Evolutionary conservation across 257 asterid genomes (phyloP).

Genomic region (Nicotiana undulata): DNA sequence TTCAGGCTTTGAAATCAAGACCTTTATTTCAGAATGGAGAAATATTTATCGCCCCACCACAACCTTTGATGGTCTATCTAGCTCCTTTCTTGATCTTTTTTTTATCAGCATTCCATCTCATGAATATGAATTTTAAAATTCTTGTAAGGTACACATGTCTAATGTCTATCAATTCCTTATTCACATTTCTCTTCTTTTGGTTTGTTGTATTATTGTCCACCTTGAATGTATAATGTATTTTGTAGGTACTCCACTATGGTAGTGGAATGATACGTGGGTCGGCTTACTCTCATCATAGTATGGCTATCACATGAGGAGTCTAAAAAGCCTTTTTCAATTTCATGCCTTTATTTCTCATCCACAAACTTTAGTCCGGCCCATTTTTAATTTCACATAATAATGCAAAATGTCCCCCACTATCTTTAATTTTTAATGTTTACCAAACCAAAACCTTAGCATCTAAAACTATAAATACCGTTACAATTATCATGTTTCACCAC

Average conservation of each 20-base stretch:
- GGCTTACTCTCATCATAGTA: neutral
- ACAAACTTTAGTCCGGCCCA: neutral
- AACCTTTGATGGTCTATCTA: neutral
- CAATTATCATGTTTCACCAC: neutral
- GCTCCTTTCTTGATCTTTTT: neutral
- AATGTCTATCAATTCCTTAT: neutral
- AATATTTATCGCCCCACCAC: neutral
- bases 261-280: neutral
- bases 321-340: neutral
- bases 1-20: too few relatives aligned
- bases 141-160: neutral
- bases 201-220: neutral
- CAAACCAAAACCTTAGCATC: neutral
- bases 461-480: neutral
- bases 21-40: neutral
- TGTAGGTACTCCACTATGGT: neutral
- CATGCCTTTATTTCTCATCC: neutral
- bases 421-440: neutral
- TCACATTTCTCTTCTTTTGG: neutral
- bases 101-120: neutral
- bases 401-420: neutral
- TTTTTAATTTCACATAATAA: neutral
- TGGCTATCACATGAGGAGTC: neutral
- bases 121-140: neutral
- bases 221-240: neutral